Conservation (phyloP, 495 filamentous ascomycete species). For the Lophium mytilinum region DNA sequence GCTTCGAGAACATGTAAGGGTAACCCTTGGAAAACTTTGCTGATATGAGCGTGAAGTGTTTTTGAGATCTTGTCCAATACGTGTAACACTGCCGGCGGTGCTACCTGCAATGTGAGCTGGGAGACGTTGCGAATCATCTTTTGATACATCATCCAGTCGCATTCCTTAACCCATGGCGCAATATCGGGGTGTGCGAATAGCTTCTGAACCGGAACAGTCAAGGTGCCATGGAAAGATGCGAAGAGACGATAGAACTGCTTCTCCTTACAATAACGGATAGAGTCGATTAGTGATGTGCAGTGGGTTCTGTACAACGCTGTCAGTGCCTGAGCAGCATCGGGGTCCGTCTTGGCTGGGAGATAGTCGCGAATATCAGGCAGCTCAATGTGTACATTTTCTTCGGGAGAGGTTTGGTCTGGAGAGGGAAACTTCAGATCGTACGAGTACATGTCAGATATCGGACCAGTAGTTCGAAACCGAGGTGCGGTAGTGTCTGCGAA, state of each 20-base stretch:
- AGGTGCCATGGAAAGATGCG: constrained; percentile 86
- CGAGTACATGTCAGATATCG: constrained; percentile 29
- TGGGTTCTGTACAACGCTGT: constrained; percentile 84
- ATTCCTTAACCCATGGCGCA: constrained; percentile 88
- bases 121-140: constrained; percentile 90
- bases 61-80: constrained; percentile 79
- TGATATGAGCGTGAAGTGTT: constrained; percentile 66
- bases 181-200: constrained; percentile 73
- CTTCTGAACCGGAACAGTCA: constrained; percentile 96
- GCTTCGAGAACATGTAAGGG: constrained; percentile 77
- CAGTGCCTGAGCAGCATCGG: constrained; percentile 72
- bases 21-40: constrained; percentile 67
- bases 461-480: constrained; percentile 13
- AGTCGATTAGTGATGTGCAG: constrained; percentile 89
- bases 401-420: constrained; percentile 37
- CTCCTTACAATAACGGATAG: constrained; percentile 89
- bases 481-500: constrained; percentile 32
- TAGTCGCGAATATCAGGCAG: constrained; percentile 73
- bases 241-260: constrained; percentile 94
- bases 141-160: constrained; percentile 90
- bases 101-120: constrained; percentile 76
- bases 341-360: constrained; percentile 67
- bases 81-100: constrained; percentile 73
- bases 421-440: constrained; percentile 60
- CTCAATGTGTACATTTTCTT: constrained; percentile 53